Conservation (phyloP, 768 basidiomycete genomes). For the Mycena crocata region DNA sequence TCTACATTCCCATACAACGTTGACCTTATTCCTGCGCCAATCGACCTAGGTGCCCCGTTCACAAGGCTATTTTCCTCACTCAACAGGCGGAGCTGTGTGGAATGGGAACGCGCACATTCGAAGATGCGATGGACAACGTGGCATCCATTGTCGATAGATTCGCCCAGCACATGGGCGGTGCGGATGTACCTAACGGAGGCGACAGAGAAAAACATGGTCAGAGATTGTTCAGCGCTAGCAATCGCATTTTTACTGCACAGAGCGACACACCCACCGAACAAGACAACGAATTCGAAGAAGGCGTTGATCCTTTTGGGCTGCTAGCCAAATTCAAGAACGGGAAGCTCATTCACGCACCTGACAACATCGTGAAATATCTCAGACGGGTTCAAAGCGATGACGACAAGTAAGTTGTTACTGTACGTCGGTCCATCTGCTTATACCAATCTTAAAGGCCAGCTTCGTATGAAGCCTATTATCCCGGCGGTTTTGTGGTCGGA, state of each 20-base stretch:
- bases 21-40: too few species aligned
- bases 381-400: too few species aligned
- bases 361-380: background rate
- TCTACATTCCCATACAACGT: too few species aligned
- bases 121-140: too few species aligned
- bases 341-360: background rate
- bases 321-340: background rate
- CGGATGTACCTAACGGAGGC: background rate
- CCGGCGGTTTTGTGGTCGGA: background rate
- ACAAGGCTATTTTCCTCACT: too few species aligned
- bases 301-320: background rate
- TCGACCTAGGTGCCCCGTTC: too few species aligned
- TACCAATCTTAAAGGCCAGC: background rate
- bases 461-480: background rate
- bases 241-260: background rate
- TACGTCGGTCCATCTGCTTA: background rate
- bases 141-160: too few species aligned
- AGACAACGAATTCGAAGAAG: background rate
- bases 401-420: background rate
- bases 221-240: background rate
- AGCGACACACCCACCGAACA: background rate
- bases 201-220: background rate
- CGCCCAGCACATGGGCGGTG: background rate
- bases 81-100: too few species aligned
- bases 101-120: too few species aligned